Evolutionary conservation across 257 asterid genomes (phyloP).

Genomic region (Plectranthus barbatus): DNA sequence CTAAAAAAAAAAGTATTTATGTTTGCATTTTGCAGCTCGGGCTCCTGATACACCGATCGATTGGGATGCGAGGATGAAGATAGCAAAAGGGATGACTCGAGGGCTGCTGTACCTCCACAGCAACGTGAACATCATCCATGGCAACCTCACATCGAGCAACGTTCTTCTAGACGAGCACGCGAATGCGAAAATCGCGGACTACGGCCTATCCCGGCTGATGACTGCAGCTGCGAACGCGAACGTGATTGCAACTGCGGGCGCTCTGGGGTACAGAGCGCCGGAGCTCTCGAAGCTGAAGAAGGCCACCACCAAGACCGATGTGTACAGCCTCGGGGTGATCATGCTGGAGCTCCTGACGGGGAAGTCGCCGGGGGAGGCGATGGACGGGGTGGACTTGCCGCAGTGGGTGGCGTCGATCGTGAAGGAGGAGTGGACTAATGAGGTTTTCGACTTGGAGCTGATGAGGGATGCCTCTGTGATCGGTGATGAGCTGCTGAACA

Average conservation of each 20-base stretch:
- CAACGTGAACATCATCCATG: slow-evolving; percentile 63
- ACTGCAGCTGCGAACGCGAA: slow-evolving; percentile 83
- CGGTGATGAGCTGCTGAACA: slow-evolving; percentile 69
- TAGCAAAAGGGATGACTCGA: slow-evolving; percentile 70
- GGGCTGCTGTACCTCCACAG: slow-evolving; percentile 80
- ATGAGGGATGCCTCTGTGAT: slow-evolving; percentile 53
- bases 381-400: slow-evolving; percentile 79
- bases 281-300: slow-evolving; percentile 76
- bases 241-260: slow-evolving; percentile 86
- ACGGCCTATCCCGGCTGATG: slow-evolving; percentile 83
- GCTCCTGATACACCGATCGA: slow-evolving; percentile 67
- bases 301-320: slow-evolving; percentile 56
- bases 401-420: slow-evolving; percentile 90
- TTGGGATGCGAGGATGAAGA: slow-evolving; percentile 78
- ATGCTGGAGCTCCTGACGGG: slow-evolving; percentile 85
- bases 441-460: slow-evolving; percentile 80
- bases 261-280: slow-evolving; percentile 89
- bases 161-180: slow-evolving; percentile 63
- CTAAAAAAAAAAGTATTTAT: background rate
- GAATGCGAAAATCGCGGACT: slow-evolving; percentile 68
- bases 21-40: slow-evolving; percentile 40
- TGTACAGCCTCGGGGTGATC: slow-evolving; percentile 82
- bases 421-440: slow-evolving; percentile 91
- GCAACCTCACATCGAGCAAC: slow-evolving; percentile 89
- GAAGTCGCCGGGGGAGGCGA: slow-evolving; percentile 79